These are phyloP conservation scores for Ogataea allantospora DNA, from an alignment of 805 yeast genomes.

Conservation along the genomic window DNA sequence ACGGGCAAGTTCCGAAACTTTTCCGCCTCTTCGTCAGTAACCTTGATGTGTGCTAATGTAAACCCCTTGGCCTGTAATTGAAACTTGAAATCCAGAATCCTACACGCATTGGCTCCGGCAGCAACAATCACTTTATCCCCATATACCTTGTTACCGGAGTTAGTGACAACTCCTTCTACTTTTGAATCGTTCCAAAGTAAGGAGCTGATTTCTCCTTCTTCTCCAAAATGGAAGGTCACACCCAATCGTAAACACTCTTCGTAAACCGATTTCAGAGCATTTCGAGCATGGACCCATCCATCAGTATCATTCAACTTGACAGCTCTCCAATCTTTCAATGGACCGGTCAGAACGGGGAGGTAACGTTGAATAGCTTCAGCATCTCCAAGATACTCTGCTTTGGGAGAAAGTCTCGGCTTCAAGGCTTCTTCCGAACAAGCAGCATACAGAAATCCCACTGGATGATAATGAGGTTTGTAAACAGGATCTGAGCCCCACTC, in stretches of 20 bases:
- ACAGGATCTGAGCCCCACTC: slow-evolving; percentile 10
- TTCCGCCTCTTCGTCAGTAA: slow-evolving; percentile 35
- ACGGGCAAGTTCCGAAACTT: slow-evolving; percentile 39
- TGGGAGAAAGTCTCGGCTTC: slow-evolving; percentile 26
- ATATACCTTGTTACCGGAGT: slow-evolving; percentile 27
- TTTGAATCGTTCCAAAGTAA: slow-evolving; percentile 7
- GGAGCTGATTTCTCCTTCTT: slow-evolving; percentile 10
- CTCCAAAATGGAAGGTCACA: slow-evolving; percentile 19
- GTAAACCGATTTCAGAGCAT: slow-evolving; percentile 27
- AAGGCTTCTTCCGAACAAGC: slow-evolving; percentile 26
- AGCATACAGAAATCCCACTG: slow-evolving; percentile 17
- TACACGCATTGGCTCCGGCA: slow-evolving; percentile 39
- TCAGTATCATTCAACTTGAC: slow-evolving; percentile 27
- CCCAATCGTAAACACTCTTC: slow-evolving; percentile 19
- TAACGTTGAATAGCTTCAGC: slow-evolving; percentile 20
- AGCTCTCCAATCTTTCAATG: slow-evolving; percentile 12
- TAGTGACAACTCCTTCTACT: slow-evolving; percentile 13
- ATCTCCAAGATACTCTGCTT: slow-evolving; percentile 20
- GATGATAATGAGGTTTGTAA: slow-evolving; percentile 9
- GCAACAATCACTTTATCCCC: slow-evolving; percentile 35
- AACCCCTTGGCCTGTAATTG: slow-evolving; percentile 39
- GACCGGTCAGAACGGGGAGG: slow-evolving; percentile 12
- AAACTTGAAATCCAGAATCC: slow-evolving; percentile 30
- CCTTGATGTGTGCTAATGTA: slow-evolving; percentile 37
- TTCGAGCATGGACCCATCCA: slow-evolving; percentile 32